phyloP scores from a whole-genome alignment of 176 grass and related monocot genomes.

The Neostapfia colusana region DNA sequence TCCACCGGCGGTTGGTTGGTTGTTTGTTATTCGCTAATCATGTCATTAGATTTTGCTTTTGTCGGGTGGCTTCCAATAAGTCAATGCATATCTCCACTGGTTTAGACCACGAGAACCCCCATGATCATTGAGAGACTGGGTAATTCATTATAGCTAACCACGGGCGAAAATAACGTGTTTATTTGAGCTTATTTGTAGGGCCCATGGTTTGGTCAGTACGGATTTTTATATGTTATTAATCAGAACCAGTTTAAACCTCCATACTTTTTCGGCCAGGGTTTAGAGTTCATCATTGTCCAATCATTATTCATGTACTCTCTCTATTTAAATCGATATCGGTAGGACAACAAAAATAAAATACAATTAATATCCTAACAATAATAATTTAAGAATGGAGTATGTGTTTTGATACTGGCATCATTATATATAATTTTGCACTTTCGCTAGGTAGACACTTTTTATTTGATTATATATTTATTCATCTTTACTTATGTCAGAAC shows the following conservation, averaged over 20 bases:
- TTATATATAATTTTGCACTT: too few relatives aligned
- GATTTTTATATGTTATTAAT: not conserved
- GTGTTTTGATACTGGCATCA: too few relatives aligned
- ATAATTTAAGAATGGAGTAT: too few relatives aligned
- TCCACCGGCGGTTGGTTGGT: not conserved
- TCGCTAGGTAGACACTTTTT: too few relatives aligned
- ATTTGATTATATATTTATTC: too few relatives aligned
- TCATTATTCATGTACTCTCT: too few relatives aligned
- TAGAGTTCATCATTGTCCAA: too few relatives aligned
- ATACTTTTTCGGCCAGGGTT: too few relatives aligned
- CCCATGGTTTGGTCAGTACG: not conserved
- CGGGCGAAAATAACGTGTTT: not conserved
- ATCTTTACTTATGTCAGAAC: too few relatives aligned
- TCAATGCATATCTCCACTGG: constrained; percentile 38
- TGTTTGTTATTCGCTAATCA: constrained; percentile 36
- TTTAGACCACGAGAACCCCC: not conserved
- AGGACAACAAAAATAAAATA: too few relatives aligned
- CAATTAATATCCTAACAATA: too few relatives aligned
- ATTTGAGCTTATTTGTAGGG: not conserved
- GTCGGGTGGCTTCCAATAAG: constrained; percentile 24
- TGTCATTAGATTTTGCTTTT: constrained; percentile 38
- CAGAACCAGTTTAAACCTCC: not conserved
- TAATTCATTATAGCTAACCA: constrained; percentile 2
- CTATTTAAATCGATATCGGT: too few relatives aligned
- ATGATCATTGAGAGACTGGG: not conserved